These are phyloP conservation scores for Sporodiniella umbellata DNA, from an alignment of 371 early-diverging fungal species.

Conservation along the genomic window DNA sequence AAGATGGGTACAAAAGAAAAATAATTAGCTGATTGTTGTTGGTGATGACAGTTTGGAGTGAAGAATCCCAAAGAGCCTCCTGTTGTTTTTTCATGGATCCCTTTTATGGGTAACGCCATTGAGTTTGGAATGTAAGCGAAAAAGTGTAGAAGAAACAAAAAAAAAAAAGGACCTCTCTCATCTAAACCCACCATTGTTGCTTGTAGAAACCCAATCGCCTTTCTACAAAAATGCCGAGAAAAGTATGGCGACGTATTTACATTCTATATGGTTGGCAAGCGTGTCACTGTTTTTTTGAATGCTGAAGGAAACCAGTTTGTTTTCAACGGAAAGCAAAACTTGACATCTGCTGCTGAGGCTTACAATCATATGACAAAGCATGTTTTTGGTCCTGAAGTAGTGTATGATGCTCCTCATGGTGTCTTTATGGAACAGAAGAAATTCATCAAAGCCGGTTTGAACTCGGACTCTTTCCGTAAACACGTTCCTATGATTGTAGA, in stretches of 20 bases:
- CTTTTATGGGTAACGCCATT: slow-evolving; percentile 89
- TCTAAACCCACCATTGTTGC: not conserved
- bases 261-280: slow-evolving; percentile 88
- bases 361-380: slow-evolving; percentile 92
- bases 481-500: slow-evolving; percentile 88
- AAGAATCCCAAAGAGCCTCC: slow-evolving; percentile 76
- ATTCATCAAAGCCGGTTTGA: slow-evolving; percentile 92
- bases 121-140: slow-evolving; percentile 72
- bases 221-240: slow-evolving; percentile 65
- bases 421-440: slow-evolving; percentile 97
- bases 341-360: slow-evolving; percentile 92
- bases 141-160: too few species aligned
- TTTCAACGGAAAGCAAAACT: slow-evolving; percentile 87
- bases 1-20: not conserved
- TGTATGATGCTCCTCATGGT: slow-evolving; percentile 93
- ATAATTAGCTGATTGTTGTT: too few species aligned
- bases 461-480: slow-evolving; percentile 79
- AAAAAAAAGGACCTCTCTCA: not conserved
- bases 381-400: slow-evolving; percentile 93
- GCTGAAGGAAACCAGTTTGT: slow-evolving; percentile 95
- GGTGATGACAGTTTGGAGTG: slow-evolving; percentile 33
- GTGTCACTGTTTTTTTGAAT: slow-evolving; percentile 86
- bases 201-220: slow-evolving; percentile 75
- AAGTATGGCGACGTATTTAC: slow-evolving; percentile 92
- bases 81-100: slow-evolving; percentile 80